phyloP scores from a whole-genome alignment of 1,139 yeast genomes.

The Hyphopichia buzzinii region DNA sequence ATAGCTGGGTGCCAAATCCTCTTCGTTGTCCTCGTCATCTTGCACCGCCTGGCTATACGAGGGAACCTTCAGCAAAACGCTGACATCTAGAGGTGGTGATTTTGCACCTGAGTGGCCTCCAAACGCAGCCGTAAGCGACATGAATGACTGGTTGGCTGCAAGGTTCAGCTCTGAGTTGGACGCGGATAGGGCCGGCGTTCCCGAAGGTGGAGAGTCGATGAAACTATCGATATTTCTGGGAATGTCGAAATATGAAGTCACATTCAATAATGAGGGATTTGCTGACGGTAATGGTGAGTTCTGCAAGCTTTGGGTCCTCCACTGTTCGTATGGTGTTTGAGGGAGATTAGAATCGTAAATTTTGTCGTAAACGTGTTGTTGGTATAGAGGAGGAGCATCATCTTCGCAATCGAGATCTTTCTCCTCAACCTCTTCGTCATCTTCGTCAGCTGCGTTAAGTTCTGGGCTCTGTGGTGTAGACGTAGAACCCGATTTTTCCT shows the following conservation, averaged over 20 bases:
- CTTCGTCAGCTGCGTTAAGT: constrained; percentile 9
- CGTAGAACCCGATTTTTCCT: neutral
- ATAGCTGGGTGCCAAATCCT: constrained; percentile 36
- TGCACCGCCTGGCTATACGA: constrained; percentile 37
- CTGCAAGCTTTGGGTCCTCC: constrained; percentile 21
- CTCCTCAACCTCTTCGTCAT: constrained; percentile 13
- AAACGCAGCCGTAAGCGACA: neutral
- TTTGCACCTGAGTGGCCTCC: constrained; percentile 7
- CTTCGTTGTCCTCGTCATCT: constrained; percentile 21
- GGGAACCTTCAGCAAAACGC: constrained; percentile 29
- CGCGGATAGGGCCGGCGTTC: neutral
- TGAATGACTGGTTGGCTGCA: neutral
- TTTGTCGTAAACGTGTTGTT: constrained; percentile 35
- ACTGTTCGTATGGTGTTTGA: constrained; percentile 40
- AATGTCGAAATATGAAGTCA: constrained; percentile 29
- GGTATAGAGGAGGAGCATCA: constrained; percentile 44
- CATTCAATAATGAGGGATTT: constrained; percentile 15
- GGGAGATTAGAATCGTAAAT: constrained; percentile 36
- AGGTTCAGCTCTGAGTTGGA: neutral
- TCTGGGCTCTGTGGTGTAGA: constrained; percentile 3
- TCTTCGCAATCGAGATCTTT: constrained; percentile 30
- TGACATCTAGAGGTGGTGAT: constrained; percentile 19
- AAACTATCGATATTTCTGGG: constrained; percentile 12
- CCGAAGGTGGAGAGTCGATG: neutral
- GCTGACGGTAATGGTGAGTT: constrained; percentile 17